These are phyloP conservation scores for Spinellus fusiger DNA, from an alignment of 192 early-diverging fungal genomes.

Conservation along the genomic window DNA sequence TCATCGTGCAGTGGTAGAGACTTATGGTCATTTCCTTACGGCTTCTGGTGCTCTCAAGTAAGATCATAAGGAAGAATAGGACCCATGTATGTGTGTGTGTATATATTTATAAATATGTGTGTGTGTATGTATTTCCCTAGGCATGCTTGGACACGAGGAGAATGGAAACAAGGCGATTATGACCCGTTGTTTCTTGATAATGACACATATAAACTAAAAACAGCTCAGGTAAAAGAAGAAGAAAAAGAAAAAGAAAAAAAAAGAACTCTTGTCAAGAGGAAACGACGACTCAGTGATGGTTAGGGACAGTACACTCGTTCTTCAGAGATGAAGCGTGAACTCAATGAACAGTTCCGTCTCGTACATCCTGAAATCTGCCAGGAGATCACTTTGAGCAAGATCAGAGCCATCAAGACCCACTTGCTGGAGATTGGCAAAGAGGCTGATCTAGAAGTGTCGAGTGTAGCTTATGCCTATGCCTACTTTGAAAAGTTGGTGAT, in stretches of 20 bases:
- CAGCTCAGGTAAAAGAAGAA: too few relatives aligned
- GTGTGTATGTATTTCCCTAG: neutral
- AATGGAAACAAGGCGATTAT: constrained; percentile 36
- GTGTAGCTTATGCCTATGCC: constrained; percentile 81
- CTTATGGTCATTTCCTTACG: constrained; percentile 47
- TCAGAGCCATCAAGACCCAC: constrained; percentile 71
- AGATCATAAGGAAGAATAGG: too few relatives aligned
- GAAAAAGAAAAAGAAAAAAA: too few relatives aligned
- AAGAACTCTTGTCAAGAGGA: neutral
- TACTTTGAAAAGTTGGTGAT: constrained; percentile 95
- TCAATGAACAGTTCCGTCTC: constrained; percentile 79
- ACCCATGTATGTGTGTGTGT: too few relatives aligned
- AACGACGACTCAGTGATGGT: neutral
- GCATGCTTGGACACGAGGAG: neutral
- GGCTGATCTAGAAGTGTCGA: constrained; percentile 83
- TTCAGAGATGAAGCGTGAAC: constrained; percentile 80
- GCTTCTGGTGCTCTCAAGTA: constrained; percentile 49
- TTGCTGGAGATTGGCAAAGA: constrained; percentile 63
- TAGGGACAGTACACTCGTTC: constrained; percentile 33
- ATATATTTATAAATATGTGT: neutral
- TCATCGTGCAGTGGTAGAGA: constrained; percentile 32
- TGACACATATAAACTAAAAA: constrained; percentile 6
- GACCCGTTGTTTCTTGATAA: constrained; percentile 79
- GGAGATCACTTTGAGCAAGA: constrained; percentile 81
- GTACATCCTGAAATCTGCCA: constrained; percentile 77